A percentile compares a stretch with the other conserved stretches of the same genome.
Evolutionary conservation across 2,329 filamentous ascomycete species (phyloP).

Genomic region (Ambrosiella xylebori): DNA sequence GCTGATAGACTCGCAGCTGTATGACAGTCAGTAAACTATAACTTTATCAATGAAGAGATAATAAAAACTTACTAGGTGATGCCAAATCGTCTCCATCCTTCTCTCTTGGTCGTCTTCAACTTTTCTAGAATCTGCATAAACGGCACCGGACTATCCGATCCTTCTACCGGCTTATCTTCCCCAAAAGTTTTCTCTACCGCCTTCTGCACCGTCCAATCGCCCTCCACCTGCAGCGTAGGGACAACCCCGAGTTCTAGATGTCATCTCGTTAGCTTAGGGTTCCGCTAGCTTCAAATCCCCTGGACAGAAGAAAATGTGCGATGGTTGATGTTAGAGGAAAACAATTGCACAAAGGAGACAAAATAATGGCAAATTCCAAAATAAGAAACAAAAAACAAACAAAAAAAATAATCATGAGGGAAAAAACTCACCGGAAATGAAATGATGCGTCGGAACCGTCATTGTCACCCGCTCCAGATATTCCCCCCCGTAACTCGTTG

Average conservation of each 20-base stretch:
- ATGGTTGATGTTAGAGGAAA: too few relatives aligned
- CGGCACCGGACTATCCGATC: slow-evolving; percentile 56
- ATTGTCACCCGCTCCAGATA: not conserved
- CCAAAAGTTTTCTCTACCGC: slow-evolving; percentile 13
- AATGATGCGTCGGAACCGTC: not conserved
- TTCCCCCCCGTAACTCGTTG: too few relatives aligned
- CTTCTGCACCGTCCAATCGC: slow-evolving; percentile 16
- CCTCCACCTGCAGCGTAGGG: slow-evolving; percentile 15
- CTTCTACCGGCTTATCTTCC: slow-evolving; percentile 30
- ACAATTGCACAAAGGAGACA: too few relatives aligned
- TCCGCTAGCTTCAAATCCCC: not conserved
- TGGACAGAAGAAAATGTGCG: too few relatives aligned
- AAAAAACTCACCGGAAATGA: not conserved
- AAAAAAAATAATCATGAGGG: not conserved
- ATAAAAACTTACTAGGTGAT: slow-evolving; percentile 36
- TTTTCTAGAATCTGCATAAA: slow-evolving; percentile 93
- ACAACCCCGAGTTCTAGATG: slow-evolving; percentile 16
- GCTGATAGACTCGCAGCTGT: slow-evolving; percentile 70
- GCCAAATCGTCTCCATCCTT: slow-evolving; percentile 84
- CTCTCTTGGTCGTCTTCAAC: slow-evolving; percentile 89
- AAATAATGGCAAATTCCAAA: too few relatives aligned
- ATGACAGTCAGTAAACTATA: not conserved
- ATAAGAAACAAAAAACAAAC: not conserved
- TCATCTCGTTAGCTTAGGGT: not conserved
- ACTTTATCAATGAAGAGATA: not conserved